A percentile compares a stretch with the other conserved stretches of the same genome.
Conservation (phyloP, 169 alveolate genomes). For the Theileria annulata region DNA sequence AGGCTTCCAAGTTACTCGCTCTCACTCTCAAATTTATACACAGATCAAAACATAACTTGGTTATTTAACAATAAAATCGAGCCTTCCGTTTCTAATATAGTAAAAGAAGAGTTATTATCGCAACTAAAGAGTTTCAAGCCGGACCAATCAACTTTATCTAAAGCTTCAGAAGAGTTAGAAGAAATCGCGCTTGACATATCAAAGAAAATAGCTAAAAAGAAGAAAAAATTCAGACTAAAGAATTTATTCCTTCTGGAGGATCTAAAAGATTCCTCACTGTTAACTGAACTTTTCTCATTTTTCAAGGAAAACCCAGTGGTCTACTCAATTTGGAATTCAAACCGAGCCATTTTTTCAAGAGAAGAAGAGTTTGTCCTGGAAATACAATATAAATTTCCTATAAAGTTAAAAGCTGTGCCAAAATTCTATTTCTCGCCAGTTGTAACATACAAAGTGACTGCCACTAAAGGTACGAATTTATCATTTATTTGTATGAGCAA, state of each 20-base stretch:
- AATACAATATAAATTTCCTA: conserved; percentile 40
- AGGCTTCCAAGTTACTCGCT: neutral
- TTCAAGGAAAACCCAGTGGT: conserved; percentile 26
- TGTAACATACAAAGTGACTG: conserved; percentile 33
- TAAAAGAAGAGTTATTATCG: conserved; percentile 16
- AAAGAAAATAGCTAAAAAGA: conserved; percentile 4
- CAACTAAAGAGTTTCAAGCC: conserved; percentile 4
- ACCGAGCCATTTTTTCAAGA: conserved; percentile 30
- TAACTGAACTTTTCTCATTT: conserved; percentile 15
- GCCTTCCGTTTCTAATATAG: neutral
- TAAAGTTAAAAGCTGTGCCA: conserved; percentile 7
- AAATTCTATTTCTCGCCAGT: conserved; percentile 35
- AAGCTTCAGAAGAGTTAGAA: neutral
- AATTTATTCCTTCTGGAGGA: conserved; percentile 24
- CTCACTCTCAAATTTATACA: neutral
- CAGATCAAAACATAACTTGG: neutral
- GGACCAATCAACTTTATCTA: neutral
- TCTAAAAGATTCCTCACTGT: conserved; percentile 10
- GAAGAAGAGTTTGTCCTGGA: conserved; percentile 52
- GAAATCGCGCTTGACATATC: conserved; percentile 20
- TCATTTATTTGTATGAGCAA: neutral
- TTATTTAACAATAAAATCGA: neutral
- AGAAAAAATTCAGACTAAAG: conserved; percentile 18
- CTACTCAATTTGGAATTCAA: conserved; percentile 52
- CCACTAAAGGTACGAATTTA: conserved; percentile 20